A percentile compares a stretch with the other conserved stretches of the same genome.
Evolutionary conservation across 129 eudicot species (phyloP).

Genomic region (Tanacetum coccineum): DNA sequence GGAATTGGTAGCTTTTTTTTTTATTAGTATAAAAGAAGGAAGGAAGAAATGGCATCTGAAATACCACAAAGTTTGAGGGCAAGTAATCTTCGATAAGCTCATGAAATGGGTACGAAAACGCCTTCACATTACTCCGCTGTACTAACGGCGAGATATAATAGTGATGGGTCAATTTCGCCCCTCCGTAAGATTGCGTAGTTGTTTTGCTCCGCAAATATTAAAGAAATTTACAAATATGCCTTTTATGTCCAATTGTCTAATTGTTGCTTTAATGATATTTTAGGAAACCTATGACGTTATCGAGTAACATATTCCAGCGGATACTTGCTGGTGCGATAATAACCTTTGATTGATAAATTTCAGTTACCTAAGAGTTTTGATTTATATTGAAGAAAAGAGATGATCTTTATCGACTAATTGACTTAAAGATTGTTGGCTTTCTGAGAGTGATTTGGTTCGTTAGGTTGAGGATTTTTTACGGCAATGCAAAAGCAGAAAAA

Average conservation of each 20-base stretch:
- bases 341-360: slow-evolving; percentile 86
- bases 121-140: slow-evolving; percentile 58
- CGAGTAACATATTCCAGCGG: slow-evolving; percentile 79
- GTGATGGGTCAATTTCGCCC: slow-evolving; percentile 89
- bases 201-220: neutral
- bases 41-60: slow-evolving; percentile 51
- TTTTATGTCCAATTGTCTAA: slow-evolving; percentile 11
- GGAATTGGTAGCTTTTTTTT: slow-evolving; percentile 14
- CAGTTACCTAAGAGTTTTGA: slow-evolving; percentile 44
- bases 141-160: slow-evolving; percentile 93
- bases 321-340: slow-evolving; percentile 97
- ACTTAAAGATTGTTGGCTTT: slow-evolving; percentile 20
- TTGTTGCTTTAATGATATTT: slow-evolving; percentile 10
- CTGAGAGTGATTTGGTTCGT: too few relatives aligned
- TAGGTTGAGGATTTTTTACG: too few relatives aligned
- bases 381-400: neutral
- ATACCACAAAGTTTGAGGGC: slow-evolving; percentile 69
- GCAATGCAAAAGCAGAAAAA: too few relatives aligned
- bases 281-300: slow-evolving; percentile 87
- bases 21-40: neutral
- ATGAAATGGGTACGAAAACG: slow-evolving; percentile 69
- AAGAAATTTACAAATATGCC: slow-evolving; percentile 1
- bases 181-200: slow-evolving; percentile 63
- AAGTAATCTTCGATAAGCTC: slow-evolving; percentile 66
- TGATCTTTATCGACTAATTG: slow-evolving; percentile 10